Base-by-base conservation (phyloP, 148 eudicot species). In the Chenopodium quinoa region DNA sequence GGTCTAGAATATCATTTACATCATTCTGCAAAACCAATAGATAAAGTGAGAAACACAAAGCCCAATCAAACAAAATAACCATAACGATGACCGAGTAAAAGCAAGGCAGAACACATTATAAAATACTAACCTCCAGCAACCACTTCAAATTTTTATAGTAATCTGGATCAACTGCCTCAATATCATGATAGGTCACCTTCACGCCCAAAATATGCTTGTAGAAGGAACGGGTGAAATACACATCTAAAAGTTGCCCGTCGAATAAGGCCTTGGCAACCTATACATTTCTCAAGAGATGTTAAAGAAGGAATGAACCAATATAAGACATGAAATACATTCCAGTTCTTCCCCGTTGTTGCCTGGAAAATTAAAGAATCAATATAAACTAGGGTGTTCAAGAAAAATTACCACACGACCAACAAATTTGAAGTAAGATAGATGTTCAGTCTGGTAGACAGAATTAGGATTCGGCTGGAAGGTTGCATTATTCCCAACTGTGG, bases 101-200 rank as follows among this genome's bases (percentile, higher is more conserved):
- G 40, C 37, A 77, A 27, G 10, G 63, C 65, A 73, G 70, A 70
- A 48, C 13, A 52, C 37, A n/a, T 29, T 19, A 73, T n/a, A 47
- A 73, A 78, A 32, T 54, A 86, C 90, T 77, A 78, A 96, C 99
- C 98, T 94, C 98, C 52, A 96, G 87, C 98, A 96, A 90, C 99
- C 99, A 96, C 86, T 94, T 96, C 88, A 96, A 83, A 79, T 96
- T 96, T 84, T 96, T 96, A 82, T 96, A 96, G 80, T 96, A 96
- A 86, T 91, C 99, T n/a, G 99, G 99, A 89, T 96, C 99, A 79
- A 96, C 95, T 78, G 99, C 99, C 88, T 96, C 99, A 79, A 96
- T 96, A 82, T 96, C 99, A 89, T 96, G 97, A 86, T 96, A 96
- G 17, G 99, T 96, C 80, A 96, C 99, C 89, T 96, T 96, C 77